These are phyloP conservation scores for Thelonectria rubi DNA, from an alignment of 2,329 filamentous ascomycete species.

Conservation along the genomic window DNA sequence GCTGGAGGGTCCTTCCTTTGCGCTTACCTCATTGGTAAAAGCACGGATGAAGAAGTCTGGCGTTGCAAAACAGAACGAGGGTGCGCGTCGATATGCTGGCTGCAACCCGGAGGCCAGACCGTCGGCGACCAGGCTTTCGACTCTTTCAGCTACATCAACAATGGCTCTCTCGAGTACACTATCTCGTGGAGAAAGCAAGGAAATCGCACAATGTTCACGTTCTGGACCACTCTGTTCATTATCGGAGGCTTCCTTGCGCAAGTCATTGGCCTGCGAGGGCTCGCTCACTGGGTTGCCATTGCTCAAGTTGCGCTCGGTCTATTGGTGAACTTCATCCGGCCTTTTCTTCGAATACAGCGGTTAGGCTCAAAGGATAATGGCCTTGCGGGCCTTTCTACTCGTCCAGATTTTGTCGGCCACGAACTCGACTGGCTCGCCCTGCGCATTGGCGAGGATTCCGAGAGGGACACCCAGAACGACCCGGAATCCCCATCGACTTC, in stretches of 20 bases:
- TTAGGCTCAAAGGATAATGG: slow-evolving; percentile 1
- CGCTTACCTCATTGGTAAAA: background rate
- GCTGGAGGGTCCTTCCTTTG: background rate
- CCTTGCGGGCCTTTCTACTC: background rate
- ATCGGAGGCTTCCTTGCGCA: slow-evolving; percentile 1
- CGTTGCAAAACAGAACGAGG: background rate
- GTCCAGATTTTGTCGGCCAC: background rate
- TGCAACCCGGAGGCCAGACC: slow-evolving; percentile 10
- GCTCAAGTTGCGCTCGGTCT: background rate
- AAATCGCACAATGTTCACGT: background rate
- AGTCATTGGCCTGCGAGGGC: slow-evolving; percentile 7
- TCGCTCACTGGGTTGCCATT: slow-evolving; percentile 1
- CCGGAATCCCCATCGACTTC: background rate
- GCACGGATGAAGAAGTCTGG: background rate
- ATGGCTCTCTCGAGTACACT: background rate
- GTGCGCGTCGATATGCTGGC: background rate
- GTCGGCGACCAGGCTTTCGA: slow-evolving; percentile 13
- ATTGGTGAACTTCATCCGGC: background rate
- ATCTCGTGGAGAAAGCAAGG: slow-evolving; percentile 1
- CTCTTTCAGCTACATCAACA: background rate
- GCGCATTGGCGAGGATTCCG: background rate
- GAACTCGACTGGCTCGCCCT: slow-evolving; percentile 9
- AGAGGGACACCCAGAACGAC: background rate
- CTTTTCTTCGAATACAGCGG: background rate
- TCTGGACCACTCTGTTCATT: slow-evolving; percentile 15